Conservation (phyloP, 2,329 filamentous ascomycete species). For the Bisporella sp. region DNA sequence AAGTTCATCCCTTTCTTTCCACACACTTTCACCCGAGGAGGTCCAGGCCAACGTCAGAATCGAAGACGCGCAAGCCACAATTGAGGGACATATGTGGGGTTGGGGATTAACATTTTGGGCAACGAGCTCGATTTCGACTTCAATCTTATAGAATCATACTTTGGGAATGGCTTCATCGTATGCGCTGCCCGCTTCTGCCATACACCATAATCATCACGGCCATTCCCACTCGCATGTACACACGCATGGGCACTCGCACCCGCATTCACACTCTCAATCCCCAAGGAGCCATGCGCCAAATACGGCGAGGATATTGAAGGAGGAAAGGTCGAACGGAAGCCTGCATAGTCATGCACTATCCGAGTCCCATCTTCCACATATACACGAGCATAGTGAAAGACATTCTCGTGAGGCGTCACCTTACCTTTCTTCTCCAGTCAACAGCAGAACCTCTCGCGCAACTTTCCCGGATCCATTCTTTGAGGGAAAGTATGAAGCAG, state of each 20-base stretch:
- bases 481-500: neutral
- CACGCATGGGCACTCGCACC: conserved; percentile 30
- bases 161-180: conserved; percentile 27
- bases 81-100: too few species aligned
- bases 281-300: conserved; percentile 22
- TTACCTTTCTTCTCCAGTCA: neutral
- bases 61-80: too few species aligned
- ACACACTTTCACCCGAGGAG: too few species aligned
- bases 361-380: conserved; percentile 16
- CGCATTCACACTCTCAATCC: conserved; percentile 30
- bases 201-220: conserved; percentile 22
- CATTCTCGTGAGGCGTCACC: conserved; percentile 7
- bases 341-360: conserved; percentile 23
- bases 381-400: conserved; percentile 4
- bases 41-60: too few species aligned
- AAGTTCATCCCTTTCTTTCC: too few species aligned
- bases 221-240: conserved; percentile 2
- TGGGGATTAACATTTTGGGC: too few species aligned
- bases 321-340: conserved; percentile 21
- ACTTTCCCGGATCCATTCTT: too few species aligned
- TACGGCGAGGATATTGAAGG: conserved; percentile 14
- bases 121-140: too few species aligned
- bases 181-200: conserved; percentile 26
- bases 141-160: neutral
- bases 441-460: neutral